These are phyloP conservation scores for Colletotrichum chrysophilum DNA, from an alignment of 2,329 filamentous ascomycete species.

Conservation along the genomic window DNA sequence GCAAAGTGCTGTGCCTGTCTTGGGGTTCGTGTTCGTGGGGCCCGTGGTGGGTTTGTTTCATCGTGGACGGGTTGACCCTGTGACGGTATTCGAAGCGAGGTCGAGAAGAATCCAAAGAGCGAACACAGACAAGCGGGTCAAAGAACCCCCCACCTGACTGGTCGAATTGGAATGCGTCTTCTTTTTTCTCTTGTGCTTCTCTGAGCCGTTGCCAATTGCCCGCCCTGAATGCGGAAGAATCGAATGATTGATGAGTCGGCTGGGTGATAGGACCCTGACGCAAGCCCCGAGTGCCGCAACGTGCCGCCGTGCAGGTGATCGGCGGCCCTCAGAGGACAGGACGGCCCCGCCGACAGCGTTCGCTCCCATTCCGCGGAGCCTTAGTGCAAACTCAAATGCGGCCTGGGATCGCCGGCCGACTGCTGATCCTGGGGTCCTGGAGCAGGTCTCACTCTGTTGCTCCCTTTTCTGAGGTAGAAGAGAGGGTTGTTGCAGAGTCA, in stretches of 20 bases:
- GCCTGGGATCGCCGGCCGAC: background rate
- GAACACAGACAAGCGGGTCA: background rate
- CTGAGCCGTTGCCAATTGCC: background rate
- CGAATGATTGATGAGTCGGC: background rate
- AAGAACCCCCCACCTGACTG: background rate
- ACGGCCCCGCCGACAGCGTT: background rate
- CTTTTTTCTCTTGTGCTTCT: background rate
- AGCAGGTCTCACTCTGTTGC: background rate
- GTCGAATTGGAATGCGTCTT: background rate
- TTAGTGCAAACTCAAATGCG: background rate
- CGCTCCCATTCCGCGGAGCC: background rate
- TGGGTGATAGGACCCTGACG: background rate
- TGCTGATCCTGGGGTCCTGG: background rate
- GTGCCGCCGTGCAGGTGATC: background rate
- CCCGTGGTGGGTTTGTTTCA: constrained; percentile 11
- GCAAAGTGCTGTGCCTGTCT: background rate
- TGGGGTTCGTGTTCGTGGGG: background rate
- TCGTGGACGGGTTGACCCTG: constrained; percentile 2
- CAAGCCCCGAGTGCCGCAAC: background rate
- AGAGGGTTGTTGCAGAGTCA: background rate
- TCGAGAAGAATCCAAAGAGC: background rate
- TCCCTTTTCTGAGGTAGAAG: background rate
- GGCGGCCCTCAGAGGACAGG: background rate
- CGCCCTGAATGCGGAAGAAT: background rate
- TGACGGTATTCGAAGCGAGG: background rate